Conservation (phyloP, 2,329 filamentous ascomycete species). For the Orbilia javanica region DNA sequence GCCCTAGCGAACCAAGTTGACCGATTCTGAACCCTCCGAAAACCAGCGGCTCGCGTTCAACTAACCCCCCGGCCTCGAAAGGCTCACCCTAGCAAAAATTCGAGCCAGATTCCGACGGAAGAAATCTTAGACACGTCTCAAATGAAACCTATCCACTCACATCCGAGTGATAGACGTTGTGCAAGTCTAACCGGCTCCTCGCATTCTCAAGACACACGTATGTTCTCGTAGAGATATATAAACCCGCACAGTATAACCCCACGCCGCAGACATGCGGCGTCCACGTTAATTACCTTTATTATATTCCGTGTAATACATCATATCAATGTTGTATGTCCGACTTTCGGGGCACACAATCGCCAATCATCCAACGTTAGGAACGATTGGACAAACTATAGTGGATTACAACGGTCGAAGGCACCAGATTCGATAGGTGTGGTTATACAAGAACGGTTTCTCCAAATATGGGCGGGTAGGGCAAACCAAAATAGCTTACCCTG, state of each 20-base stretch:
- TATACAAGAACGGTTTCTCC: conserved; percentile 14
- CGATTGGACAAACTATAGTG: neutral
- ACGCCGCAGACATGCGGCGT: conserved; percentile 20
- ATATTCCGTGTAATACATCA: conserved; percentile 24
- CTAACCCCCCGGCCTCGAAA: conserved; percentile 29
- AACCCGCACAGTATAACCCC: neutral
- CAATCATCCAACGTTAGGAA: neutral
- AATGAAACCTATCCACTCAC: conserved; percentile 25
- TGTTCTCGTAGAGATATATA: neutral
- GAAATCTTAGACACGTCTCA: conserved; percentile 46
- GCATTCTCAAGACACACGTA: neutral
- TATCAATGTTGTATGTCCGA: conserved; percentile 4
- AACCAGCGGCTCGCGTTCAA: conserved; percentile 30
- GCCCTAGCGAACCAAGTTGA: conserved; percentile 14
- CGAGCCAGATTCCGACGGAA: conserved; percentile 50
- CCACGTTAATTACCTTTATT: conserved; percentile 15
- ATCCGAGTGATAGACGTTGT: conserved; percentile 18
- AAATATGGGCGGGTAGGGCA: conserved; percentile 2
- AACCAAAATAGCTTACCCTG: neutral
- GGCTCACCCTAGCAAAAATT: conserved; percentile 10
- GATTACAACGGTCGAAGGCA: neutral
- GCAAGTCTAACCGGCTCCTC: conserved; percentile 19
- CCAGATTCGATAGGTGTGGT: conserved; percentile 29
- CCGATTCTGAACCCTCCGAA: conserved; percentile 6
- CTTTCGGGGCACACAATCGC: conserved; percentile 24